These are phyloP conservation scores for Durusdinium trenchii DNA, from an alignment of 73 alveolate species.

Conservation along the genomic window DNA sequence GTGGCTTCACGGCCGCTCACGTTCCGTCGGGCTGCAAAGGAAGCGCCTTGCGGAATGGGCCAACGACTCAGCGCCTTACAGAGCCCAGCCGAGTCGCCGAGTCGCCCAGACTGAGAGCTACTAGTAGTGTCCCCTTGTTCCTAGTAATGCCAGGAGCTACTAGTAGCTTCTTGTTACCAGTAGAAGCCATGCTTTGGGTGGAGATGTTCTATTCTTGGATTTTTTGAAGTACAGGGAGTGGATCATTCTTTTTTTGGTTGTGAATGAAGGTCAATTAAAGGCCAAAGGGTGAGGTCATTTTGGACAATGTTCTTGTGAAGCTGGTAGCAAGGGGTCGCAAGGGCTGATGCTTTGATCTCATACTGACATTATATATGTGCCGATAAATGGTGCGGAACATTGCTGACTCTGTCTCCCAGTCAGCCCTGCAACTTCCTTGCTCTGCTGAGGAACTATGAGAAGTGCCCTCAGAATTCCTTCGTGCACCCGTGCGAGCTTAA, in stretches of 20 bases:
- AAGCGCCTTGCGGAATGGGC: constrained; percentile 97
- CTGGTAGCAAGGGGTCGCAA: too few relatives aligned
- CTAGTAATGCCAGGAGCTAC: background rate
- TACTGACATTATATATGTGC: too few relatives aligned
- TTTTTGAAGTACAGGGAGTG: background rate
- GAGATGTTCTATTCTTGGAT: background rate
- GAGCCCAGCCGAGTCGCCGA: too few relatives aligned
- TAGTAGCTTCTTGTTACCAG: background rate
- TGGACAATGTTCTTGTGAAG: too few relatives aligned
- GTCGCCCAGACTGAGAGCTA: too few relatives aligned
- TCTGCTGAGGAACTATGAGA: constrained; percentile 40
- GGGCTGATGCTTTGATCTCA: too few relatives aligned
- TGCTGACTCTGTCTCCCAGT: too few relatives aligned
- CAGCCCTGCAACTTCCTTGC: too few relatives aligned
- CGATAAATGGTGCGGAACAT: too few relatives aligned
- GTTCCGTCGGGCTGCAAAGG: constrained; percentile 98
- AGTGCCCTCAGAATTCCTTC: constrained; percentile 83
- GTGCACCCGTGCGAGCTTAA: background rate
- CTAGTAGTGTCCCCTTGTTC: background rate
- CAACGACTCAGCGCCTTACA: background rate
- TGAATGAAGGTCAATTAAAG: too few relatives aligned
- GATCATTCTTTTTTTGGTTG: background rate
- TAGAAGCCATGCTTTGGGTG: too few relatives aligned
- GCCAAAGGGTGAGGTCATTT: too few relatives aligned
- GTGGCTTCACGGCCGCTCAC: constrained; percentile 98